Base-by-base conservation (phyloP, 1,284 basidiomycete genomes). In the Thecaphora thlaspeos region DNA sequence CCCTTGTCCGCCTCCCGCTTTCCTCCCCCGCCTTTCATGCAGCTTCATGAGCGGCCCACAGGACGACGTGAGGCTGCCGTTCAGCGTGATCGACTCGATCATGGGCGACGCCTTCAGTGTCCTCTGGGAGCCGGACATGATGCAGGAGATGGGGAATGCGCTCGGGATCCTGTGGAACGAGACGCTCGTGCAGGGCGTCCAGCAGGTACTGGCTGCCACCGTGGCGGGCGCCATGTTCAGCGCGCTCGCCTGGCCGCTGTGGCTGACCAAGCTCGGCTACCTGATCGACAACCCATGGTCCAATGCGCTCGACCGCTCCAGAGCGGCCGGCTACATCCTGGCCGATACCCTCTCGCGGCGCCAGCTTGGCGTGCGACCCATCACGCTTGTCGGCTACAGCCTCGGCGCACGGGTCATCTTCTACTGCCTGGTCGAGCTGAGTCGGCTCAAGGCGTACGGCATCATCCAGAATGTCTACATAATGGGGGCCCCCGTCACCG, bases 251-350 rank as follows among this genome's bases (percentile, higher is more conserved):
- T 76, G 74, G 73, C 75, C 75, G 10, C 55, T 77, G 7, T 76
- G 73, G 73, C 71, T 77, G 24, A 70, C 73, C 40, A 77, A 77
- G 59, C 61, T 77, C 19, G 71, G 71, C 19, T 76, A 75, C 36
- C 46, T 77, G 19, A 77, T 77, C 63, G 75, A 77, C 64, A 77
- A 77, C 37, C 75, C 75, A 0, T 77, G 75, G 75, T 75, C 72
- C 17, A 77, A 77, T 41, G 75, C 75, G 4, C 49, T 71, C 32
- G 75, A 76, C 30, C 69, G 75, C 32, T 55, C 75, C 10, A 55
- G 68, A 18, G 66, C 74, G 5, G 74, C 74, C 1, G 75, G 75
- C 18, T 55, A 74, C n/a, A 75, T 77, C 40, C 53, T 77, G 1
- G 75, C 75, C n/a, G 75, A 77, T 38, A 66, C 68, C 1, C 51